Conservation (phyloP, 768 basidiomycete species). For the Amanita fuliginea region DNA sequence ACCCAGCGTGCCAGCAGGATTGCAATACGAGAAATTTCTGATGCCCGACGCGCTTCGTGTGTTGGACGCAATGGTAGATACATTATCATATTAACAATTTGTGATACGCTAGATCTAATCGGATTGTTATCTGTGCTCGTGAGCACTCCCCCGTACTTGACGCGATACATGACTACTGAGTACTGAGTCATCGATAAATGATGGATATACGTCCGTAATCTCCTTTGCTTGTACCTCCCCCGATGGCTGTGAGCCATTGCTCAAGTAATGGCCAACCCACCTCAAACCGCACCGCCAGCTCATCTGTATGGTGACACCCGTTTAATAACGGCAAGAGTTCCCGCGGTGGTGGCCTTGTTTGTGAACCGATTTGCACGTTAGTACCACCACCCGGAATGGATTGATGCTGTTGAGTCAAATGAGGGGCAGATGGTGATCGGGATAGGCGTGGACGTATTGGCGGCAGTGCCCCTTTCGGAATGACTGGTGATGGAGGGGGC, state of each 20-base stretch:
- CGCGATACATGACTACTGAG: too few species aligned
- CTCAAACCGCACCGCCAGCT: constrained; percentile 74
- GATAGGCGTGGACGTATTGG: constrained; percentile 38
- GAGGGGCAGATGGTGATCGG: constrained; percentile 48
- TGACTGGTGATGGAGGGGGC: constrained; percentile 31
- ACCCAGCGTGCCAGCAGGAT: constrained; percentile 63
- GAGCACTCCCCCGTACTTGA: too few species aligned
- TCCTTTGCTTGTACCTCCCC: constrained; percentile 48
- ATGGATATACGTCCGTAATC: constrained; percentile 71
- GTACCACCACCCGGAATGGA: neutral
- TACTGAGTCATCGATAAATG: constrained; percentile 53
- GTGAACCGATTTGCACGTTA: constrained; percentile 11
- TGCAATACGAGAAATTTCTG: constrained; percentile 88
- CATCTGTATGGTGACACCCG: constrained; percentile 89
- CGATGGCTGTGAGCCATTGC: constrained; percentile 53
- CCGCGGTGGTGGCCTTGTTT: constrained; percentile 35
- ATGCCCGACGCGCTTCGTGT: constrained; percentile 82
- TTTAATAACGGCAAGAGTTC: constrained; percentile 57
- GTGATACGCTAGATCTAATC: constrained; percentile 6
- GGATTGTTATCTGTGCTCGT: constrained; percentile 7
- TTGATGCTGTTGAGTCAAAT: constrained; percentile 19
- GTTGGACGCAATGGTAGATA: constrained; percentile 76
- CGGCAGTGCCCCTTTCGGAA: constrained; percentile 20
- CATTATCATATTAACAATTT: constrained; percentile 48
- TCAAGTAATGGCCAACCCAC: constrained; percentile 77